Percentiles rank a stretch among this genome's conserved stretches.
phyloP scores from a whole-genome alignment of 352 stramenopile genomes.

The Phytophthora multivora region DNA sequence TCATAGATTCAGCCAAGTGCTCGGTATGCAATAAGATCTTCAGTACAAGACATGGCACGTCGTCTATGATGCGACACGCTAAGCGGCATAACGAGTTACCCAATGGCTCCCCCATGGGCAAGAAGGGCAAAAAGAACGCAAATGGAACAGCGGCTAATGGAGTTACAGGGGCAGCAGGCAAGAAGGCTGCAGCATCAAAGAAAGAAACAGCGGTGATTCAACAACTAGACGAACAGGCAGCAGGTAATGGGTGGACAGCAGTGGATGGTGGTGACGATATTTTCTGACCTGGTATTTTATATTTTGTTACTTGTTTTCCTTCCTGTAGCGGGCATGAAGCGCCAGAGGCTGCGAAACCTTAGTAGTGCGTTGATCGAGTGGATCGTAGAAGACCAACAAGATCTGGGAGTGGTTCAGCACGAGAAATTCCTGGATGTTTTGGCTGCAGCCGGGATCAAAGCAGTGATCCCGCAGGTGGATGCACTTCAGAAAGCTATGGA shows the following conservation, averaged over 20 bases:
- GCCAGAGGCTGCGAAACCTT: conserved; percentile 68
- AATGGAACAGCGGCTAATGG: conserved; percentile 34
- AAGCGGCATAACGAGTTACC: conserved; percentile 78
- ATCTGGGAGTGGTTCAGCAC: conserved; percentile 62
- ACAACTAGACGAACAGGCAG: conserved; percentile 65
- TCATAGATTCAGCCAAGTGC: conserved; percentile 79
- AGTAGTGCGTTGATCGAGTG: conserved; percentile 70
- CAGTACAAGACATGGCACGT: conserved; percentile 80
- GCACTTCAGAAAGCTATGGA: conserved; percentile 70
- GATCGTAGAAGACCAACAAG: conserved; percentile 76
- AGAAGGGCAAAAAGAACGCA: conserved; percentile 59
- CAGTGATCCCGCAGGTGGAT: conserved; percentile 56
- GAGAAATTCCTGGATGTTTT: conserved; percentile 80
- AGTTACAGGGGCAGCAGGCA: conserved; percentile 22
- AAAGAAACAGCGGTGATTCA: conserved; percentile 44
- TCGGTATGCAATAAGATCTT: conserved; percentile 79
- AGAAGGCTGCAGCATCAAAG: conserved; percentile 55
- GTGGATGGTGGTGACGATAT: not conserved
- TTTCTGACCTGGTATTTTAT: conserved; percentile 7
- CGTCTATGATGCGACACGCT: conserved; percentile 84
- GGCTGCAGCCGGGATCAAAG: conserved; percentile 48
- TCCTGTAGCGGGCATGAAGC: conserved; percentile 54
- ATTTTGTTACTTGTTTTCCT: too few relatives aligned
- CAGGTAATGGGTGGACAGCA: conserved; percentile 40
- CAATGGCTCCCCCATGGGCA: conserved; percentile 48